Conservation (phyloP, 2,329 filamentous ascomycete genomes). For the Paecilomyces formosus region DNA sequence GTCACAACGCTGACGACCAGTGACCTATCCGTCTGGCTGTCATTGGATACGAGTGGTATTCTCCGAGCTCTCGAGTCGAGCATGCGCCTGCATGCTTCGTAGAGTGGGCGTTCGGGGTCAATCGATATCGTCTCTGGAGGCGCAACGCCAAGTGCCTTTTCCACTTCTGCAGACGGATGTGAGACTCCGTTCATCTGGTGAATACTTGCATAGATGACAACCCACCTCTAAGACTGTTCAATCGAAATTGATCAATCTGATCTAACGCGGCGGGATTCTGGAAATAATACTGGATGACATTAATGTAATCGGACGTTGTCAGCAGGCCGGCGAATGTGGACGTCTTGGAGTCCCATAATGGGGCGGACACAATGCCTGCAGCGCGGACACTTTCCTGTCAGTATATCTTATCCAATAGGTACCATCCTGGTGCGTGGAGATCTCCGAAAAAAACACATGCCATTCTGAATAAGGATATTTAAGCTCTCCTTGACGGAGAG, state of each 20-base stretch:
- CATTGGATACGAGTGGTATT: constrained; percentile 87
- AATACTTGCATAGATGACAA: neutral
- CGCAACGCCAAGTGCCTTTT: constrained; percentile 82
- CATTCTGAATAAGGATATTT: constrained; percentile 91
- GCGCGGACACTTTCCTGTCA: constrained; percentile 2
- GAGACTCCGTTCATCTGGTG: neutral
- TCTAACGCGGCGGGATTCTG: constrained; percentile 86
- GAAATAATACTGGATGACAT: constrained; percentile 98
- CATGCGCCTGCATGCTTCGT: constrained; percentile 93
- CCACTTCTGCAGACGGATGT: constrained; percentile 61
- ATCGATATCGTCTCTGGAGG: constrained; percentile 96
- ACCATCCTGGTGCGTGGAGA: neutral
- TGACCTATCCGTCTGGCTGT: constrained; percentile 86
- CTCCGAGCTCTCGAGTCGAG: constrained; percentile 84
- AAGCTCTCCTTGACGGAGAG: constrained; percentile 95
- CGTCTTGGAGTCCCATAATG: constrained; percentile 89
- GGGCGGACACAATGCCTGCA: constrained; percentile 90
- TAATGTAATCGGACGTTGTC: constrained; percentile 96
- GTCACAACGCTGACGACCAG: constrained; percentile 96
- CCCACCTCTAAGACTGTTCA: constrained; percentile 84
- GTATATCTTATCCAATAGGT: neutral
- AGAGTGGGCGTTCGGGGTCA: constrained; percentile 80
- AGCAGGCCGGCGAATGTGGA: constrained; percentile 90
- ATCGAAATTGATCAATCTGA: constrained; percentile 85
- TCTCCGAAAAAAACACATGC: constrained; percentile 40